Evolutionary conservation across 495 filamentous ascomycete species (phyloP), one percentile per base, ranked within the genome.

Genomic region (Penicilliopsis zonata): DNA sequence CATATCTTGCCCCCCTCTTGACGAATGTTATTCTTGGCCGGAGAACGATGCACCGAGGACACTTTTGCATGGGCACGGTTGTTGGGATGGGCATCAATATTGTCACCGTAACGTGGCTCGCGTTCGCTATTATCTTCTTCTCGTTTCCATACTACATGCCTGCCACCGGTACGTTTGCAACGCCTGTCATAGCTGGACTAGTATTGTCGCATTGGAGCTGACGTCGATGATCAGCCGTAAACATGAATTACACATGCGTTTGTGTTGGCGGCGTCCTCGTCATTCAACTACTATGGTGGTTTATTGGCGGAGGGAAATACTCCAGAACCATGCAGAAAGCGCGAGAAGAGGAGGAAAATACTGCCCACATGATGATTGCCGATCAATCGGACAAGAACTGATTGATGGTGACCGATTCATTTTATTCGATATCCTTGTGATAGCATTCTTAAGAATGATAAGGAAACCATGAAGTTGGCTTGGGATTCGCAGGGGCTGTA

Each of bases 221-320:
- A 24, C 13, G 34, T 18, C 14, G 6, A 33, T 19, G 2, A 15
- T 51, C 52, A 25, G 63, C 50, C 5, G 53, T 59, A 6, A 69
- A 65, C n/a, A 82, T 84, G 78, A 83, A 82, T 34, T 82, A 80
- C 42, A 78, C 76, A 1, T 70, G 64, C 30, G 70, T 76, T 1
- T 75, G 81, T 27, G 63, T 76, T 6, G 74, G 63, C 1, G 76
- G 78, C 0, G 54, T 76, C 21, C 38, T 73, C 1, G 33, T 65
- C 0, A 46, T 69, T 17, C 56, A 62, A 30, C 37, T 54, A n/a
- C 22, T 25, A 3, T 61, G 59, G 50, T 63, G 59, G 59, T 9
- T 63, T 8, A 34, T 55, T 33, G 51, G 49, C 13, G 50, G 52
- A n/a, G 46, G 46, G 27, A 37, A 40, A n/a, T 63, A 63, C 24